Evolutionary conservation across 2,329 filamentous ascomycete species (phyloP), one percentile per base, ranked within the genome.

Genomic region (Beauveria scarabaeidicola): DNA sequence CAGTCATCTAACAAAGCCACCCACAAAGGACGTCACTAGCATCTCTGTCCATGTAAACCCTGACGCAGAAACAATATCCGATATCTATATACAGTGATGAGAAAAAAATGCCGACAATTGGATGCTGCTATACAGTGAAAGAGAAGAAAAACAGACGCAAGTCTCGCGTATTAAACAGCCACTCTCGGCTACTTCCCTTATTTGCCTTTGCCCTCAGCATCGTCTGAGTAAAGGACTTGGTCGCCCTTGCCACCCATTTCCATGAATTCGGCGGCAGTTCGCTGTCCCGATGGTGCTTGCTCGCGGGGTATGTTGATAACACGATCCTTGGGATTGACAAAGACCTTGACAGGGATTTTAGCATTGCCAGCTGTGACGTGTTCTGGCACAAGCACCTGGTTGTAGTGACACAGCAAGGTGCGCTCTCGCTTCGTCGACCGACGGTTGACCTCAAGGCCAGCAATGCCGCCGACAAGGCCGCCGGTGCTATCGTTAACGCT

Each of bases 221-320:
- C 87, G 53, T 90, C 78, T 10, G 81, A 83, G 69, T 86, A 97
- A 15, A 97, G 78, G 47, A 81, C 77, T 72, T 91, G 85, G 68
- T 97, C 93, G 5, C 91, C 93, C 67, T 89, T 90, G 17, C 91
- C 91, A 43, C 93, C 93, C 77, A 95, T 81, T 63, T 87, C 83
- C 72, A 91, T 87, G 66, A 97, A 97, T 67, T 94, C 91, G 5
- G 81, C 78, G 0, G 90, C 81, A 36, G 84, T 81, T 59, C 90
- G 80, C 62, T 86, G 78, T 36, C 84, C 82, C 27, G 84, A 83
- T 0, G 92, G 92, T 1, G 80, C 81, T 1, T 78, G 72, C 74
- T 96, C 90, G 62, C 80, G 81, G 63, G 66, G 63, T 17, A 67
- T 66, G 63, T 75, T 74, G 47, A 72, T 70, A 32, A 71, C 64